A percentile compares a stretch with the other conserved stretches of the same genome.
Evolutionary conservation across 805 yeast species (phyloP).

Genomic region (Naumovozyma castellii): DNA sequence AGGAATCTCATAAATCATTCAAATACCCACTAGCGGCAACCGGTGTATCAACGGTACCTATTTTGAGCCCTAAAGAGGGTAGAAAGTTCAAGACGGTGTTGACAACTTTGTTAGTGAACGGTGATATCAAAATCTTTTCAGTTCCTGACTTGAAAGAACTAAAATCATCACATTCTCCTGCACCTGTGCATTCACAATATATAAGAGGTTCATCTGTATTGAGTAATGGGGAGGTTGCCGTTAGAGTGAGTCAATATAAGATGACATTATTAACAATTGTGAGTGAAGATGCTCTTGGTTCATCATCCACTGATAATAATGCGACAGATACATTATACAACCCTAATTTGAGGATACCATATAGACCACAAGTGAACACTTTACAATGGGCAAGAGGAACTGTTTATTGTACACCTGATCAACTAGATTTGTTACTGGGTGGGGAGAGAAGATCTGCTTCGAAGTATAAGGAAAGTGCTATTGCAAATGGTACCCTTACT

Average conservation of each 20-base stretch:
- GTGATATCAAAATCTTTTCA: slow-evolving; percentile 38
- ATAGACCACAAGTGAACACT: slow-evolving; percentile 70
- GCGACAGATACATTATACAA: slow-evolving; percentile 59
- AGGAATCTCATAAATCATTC: slow-evolving; percentile 53
- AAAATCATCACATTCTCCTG: slow-evolving; percentile 38
- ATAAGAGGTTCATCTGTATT: slow-evolving; percentile 38
- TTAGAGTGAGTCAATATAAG: slow-evolving; percentile 48
- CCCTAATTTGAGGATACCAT: slow-evolving; percentile 56
- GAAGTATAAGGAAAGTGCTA: slow-evolving; percentile 48
- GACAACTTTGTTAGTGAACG: slow-evolving; percentile 37
- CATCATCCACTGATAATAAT: slow-evolving; percentile 3
- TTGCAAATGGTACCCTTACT: slow-evolving; percentile 39
- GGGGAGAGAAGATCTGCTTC: slow-evolving; percentile 64
- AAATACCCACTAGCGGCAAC: slow-evolving; percentile 36
- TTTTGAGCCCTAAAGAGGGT: slow-evolving; percentile 10
- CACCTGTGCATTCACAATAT: slow-evolving; percentile 32
- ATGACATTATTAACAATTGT: slow-evolving; percentile 43
- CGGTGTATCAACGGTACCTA: slow-evolving; percentile 42
- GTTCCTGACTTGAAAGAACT: slow-evolving; percentile 59
- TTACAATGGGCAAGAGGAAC: slow-evolving; percentile 83
- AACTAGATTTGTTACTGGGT: slow-evolving; percentile 56
- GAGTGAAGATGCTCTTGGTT: slow-evolving; percentile 35
- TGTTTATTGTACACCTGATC: slow-evolving; percentile 48
- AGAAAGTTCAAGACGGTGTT: slow-evolving; percentile 39
- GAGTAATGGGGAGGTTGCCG: slow-evolving; percentile 46